Conservation (phyloP, 2,329 filamentous ascomycete species). For the Colletotrichum godetiae region DNA sequence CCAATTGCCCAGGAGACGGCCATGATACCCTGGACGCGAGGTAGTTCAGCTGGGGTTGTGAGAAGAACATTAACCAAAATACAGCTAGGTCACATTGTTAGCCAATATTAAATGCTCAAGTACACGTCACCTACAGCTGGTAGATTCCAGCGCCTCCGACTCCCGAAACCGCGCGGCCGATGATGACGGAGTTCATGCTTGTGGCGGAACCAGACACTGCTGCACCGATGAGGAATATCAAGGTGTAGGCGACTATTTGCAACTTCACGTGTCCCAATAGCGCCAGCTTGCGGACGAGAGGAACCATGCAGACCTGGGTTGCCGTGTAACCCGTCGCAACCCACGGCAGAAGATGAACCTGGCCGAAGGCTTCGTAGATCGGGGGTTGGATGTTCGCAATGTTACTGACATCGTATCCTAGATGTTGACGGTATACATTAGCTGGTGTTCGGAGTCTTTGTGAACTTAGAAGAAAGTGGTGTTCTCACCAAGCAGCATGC, state of each 20-base stretch:
- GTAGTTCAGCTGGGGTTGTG: conserved; percentile 39
- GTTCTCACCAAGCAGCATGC: conserved; percentile 19
- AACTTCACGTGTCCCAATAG: conserved; percentile 46
- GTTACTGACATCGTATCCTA: conserved; percentile 56
- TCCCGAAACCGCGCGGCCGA: conserved; percentile 46
- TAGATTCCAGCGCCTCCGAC: conserved; percentile 45
- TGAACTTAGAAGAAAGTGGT: not conserved
- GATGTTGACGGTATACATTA: not conserved
- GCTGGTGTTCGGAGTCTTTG: not conserved
- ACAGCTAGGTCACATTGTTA: not conserved
- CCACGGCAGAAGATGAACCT: conserved; percentile 52
- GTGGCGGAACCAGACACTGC: conserved; percentile 44
- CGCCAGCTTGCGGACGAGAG: conserved; percentile 47
- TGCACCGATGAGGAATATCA: conserved; percentile 44
- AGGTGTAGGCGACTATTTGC: conserved; percentile 40
- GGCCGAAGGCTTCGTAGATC: conserved; percentile 62
- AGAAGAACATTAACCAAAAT: conserved; percentile 39
- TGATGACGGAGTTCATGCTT: conserved; percentile 44
- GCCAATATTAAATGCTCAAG: not conserved
- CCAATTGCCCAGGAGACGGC: conserved; percentile 42
- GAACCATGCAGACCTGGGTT: conserved; percentile 47
- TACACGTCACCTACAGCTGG: conserved; percentile 42
- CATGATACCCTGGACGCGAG: conserved; percentile 41
- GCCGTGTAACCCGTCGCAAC: conserved; percentile 50
- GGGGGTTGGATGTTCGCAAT: conserved; percentile 67